Base-by-base conservation (phyloP, 805 yeast species). In the Grigorovia jiainica region DNA sequence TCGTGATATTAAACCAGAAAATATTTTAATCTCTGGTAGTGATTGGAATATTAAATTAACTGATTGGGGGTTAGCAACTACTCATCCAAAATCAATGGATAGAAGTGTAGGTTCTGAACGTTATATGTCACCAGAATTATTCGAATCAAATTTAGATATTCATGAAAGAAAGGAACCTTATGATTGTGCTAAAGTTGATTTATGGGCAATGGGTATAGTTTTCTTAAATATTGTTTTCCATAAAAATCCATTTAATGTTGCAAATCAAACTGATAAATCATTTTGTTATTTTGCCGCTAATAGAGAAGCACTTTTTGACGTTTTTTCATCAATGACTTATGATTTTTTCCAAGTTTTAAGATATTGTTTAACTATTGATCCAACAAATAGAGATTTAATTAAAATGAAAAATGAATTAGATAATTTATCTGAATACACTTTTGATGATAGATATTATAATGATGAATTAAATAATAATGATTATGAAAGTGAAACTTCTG, bases 101-200 rank as follows among this genome's bases (percentile, higher is more conserved):
- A 83, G 87, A 58, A 95, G 85, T 47, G 83, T 86, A 44, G 96
- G 96, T 19, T 77, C 86, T 42, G 95, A 86, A 63, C 71, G 95
- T 47, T 87, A 87, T 62, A 87, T 87, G 97, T 94, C 96, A 0
- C 97, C 97, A 1, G 97, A 87, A 57, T 64, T 87, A 43, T 80
- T 87, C 56, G 95, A 87, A 40, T 51, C 56, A 7, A 61, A 62
- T 51, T 45, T 60, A 31, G 65, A 61, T 43, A 40, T 54, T 30
- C 60, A 63, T 23, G 65, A 66, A 36, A 60, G 64, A 34, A 64
- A 76, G 38, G 75, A 74, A 29, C 66, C 71, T 34, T 89, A 87
- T 59, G 82, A 82, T 52, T 86, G 95, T 7, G 77, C 79, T 17
- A 81, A 83, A 60, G 81, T 83, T 39, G 96, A 87, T 63, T 68